Percentiles rank a stretch among this genome's conserved stretches.
phyloP scores from a whole-genome alignment of 805 yeast species.

The Schizosaccharomyces pombe region ASM294v3 CU329670.1:5171501-5172000 shows the following conservation, averaged over 20 bases:
- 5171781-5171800: constrained; percentile 31
- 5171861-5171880: neutral
- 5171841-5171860: neutral
- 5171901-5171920: too few species aligned
- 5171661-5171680: constrained; percentile 53
- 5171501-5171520: constrained; percentile 54
- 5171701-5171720: constrained; percentile 35
- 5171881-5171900: too few species aligned
- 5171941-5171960: too few species aligned
- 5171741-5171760: constrained; percentile 35
- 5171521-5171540: constrained; percentile 37
- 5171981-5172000: too few species aligned
- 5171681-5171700: constrained; percentile 54
- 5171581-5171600: constrained; percentile 21
- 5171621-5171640: constrained; percentile 25
- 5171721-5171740: constrained; percentile 29
- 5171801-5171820: constrained; percentile 11
- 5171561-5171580: constrained; percentile 14
- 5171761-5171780: constrained; percentile 50
- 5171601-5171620: constrained; percentile 22
- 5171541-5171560: constrained; percentile 35
- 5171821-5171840: neutral
- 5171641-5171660: constrained; percentile 30
- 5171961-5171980: too few species aligned
- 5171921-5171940: too few species aligned